Evolutionary conservation across 2,329 filamentous ascomycete genomes (phyloP), one percentile per base, ranked within the genome.

Genomic region (Aspergillus candidus): DNA sequence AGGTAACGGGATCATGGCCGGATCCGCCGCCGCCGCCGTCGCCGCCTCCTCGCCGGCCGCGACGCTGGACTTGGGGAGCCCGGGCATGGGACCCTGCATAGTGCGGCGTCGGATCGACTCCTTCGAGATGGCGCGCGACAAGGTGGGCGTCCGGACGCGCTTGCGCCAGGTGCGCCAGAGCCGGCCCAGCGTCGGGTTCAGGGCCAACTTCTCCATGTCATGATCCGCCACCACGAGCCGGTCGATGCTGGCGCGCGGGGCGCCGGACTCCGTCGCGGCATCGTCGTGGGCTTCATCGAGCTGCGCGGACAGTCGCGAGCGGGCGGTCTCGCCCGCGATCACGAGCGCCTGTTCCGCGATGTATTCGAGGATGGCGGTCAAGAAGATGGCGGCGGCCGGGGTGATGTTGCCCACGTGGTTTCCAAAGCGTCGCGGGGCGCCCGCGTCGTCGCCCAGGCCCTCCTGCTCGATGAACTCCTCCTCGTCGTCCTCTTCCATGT

Each of bases 401-500:
- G 89, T 94, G 14, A 97, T 85, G 38, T 82, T 76, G 45, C 83
- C 84, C 29, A 75, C 65, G 41, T 74, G 69, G 48, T 68, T 72
- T 7, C 73, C 71, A 39, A 81, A 79, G 31, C 78, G 67, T 31
- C 77, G 72, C 47, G 83, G 80, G 33, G 77, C 72, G 17, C 69
- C 71, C 41, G 75, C 74, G 38, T 75, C 72, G 32, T 81, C 78
- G 34, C 72, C 70, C 64, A 91, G 74, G 33, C 86, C 79, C 45
- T 93, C 88, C 57, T 88, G 82, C 52, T 89, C 82, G 62, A 94
- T 86, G 59, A 88, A 88, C 40, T 83, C 81, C 60, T 96, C 91
- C 65, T 97, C 93, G 53, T 98, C 93, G 54, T 97, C 90, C 69
- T 98, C 93, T 66, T 98, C 94, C 77, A 98, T 83, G 61, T 98